Conservation (phyloP, 1,284 basidiomycete genomes). For the Microbotryum lychnidis-dioicae region DNA sequence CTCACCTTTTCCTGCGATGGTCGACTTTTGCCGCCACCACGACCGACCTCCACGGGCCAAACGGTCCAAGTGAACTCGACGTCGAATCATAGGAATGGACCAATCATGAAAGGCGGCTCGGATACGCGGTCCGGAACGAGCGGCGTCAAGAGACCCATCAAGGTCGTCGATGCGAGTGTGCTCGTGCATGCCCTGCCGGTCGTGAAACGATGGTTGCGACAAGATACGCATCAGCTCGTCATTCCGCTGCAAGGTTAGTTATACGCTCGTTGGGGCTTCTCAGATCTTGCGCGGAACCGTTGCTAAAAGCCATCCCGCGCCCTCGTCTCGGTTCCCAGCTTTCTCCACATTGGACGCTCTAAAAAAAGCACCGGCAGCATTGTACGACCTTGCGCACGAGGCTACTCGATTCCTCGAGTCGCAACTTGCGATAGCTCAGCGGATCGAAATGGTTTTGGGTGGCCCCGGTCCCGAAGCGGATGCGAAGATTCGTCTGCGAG, state of each 20-base stretch:
- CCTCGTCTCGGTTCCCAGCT: constrained; percentile 2
- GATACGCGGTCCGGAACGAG: not conserved
- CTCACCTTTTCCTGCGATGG: constrained; percentile 20
- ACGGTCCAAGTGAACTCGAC: not conserved
- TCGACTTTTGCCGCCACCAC: not conserved
- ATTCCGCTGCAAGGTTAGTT: constrained; percentile 25
- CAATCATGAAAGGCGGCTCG: not conserved
- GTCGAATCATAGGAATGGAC: not conserved
- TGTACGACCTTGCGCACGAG: constrained; percentile 16
- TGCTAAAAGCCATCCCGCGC: not conserved
- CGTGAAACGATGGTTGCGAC: constrained; percentile 25
- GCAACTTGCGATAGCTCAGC: constrained; percentile 23
- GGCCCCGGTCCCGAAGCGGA: not conserved
- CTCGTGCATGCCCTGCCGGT: constrained; percentile 29
- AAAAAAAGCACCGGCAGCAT: constrained; percentile 17
- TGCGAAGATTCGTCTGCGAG: constrained; percentile 14
- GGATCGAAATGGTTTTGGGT: constrained; percentile 11
- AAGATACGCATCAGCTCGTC: constrained; percentile 20
- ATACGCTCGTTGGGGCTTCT: not conserved
- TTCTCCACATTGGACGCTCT: constrained; percentile 27
- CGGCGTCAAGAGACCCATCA: not conserved
- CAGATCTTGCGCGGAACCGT: not conserved
- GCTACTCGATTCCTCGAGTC: constrained; percentile 28
- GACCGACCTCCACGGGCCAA: not conserved
- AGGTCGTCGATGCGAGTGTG: constrained; percentile 23